Conservation (phyloP, 2,329 filamentous ascomycete genomes). For the Calonectria hongkongensis region DNA sequence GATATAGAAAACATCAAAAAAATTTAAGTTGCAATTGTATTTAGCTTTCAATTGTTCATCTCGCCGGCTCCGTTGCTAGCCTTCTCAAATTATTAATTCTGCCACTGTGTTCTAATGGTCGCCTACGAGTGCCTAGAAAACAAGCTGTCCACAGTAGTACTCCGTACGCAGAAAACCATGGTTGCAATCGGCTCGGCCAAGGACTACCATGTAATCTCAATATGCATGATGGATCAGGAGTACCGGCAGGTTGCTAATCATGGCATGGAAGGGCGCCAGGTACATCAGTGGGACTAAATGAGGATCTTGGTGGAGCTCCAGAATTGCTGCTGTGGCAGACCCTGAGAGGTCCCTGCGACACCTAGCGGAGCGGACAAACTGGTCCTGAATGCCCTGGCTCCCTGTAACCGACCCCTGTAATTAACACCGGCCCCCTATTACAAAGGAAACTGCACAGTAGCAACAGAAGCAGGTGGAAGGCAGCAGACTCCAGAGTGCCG, state of each 20-base stretch:
- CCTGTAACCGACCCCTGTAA: conserved; percentile 20
- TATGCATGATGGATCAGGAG: conserved; percentile 36
- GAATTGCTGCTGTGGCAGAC: conserved; percentile 35
- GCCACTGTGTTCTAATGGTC: no score
- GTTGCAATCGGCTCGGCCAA: conserved; percentile 12
- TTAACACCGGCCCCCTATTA: conserved; percentile 14
- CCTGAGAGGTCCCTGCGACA: conserved; percentile 15
- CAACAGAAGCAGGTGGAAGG: conserved; percentile 29
- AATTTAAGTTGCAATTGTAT: no score
- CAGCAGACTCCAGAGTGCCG: conserved; percentile 3
- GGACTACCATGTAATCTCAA: conserved; percentile 36
- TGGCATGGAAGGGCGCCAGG: conserved; percentile 24
- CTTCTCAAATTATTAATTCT: no score
- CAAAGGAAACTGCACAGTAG: background rate
- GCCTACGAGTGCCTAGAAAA: background rate
- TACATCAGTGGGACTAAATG: conserved; percentile 35
- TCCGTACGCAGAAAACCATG: background rate
- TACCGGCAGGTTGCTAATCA: conserved; percentile 40
- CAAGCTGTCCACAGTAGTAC: background rate
- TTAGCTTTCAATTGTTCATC: no score
- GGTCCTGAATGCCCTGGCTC: background rate
- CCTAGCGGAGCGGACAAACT: background rate
- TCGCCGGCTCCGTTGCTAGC: no score
- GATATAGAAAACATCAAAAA: no score
- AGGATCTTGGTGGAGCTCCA: conserved; percentile 28